Conservation (phyloP, 148 eudicot species). For the Rhododendron simsii region DNA sequence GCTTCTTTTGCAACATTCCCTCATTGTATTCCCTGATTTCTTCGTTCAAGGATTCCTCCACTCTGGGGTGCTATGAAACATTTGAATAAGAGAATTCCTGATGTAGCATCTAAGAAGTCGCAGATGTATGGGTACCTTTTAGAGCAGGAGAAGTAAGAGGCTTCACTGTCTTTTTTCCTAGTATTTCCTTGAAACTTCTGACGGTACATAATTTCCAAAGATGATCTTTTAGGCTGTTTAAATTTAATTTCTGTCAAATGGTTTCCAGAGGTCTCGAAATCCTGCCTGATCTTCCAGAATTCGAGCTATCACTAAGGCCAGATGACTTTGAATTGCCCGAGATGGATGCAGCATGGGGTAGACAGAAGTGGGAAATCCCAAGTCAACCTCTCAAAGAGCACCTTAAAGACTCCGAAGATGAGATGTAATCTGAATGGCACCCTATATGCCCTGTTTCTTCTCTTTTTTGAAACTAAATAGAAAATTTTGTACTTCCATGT, state of each 20-base stretch:
- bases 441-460: not conserved
- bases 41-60: constrained; percentile 61
- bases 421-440: constrained; percentile 6
- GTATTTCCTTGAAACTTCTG: not conserved
- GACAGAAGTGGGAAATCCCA: constrained; percentile 50
- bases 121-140: constrained; percentile 70
- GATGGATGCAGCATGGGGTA: constrained; percentile 49
- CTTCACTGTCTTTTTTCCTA: not conserved
- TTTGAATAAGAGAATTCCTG: constrained; percentile 68
- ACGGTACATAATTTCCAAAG: not conserved
- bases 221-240: not conserved
- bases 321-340: constrained; percentile 82
- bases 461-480: not conserved
- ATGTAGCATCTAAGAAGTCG: constrained; percentile 65
- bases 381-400: constrained; percentile 60
- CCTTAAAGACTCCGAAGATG: constrained; percentile 46
- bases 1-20: not conserved
- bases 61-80: constrained; percentile 84
- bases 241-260: not conserved
- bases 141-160: constrained; percentile 76
- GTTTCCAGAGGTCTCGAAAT: constrained; percentile 54
- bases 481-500: not conserved
- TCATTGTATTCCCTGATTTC: not conserved
- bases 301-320: constrained; percentile 73
- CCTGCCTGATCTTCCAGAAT: constrained; percentile 89